phyloP scores from a whole-genome alignment of 345 rosid species.

The Mercurialis annua region DNA sequence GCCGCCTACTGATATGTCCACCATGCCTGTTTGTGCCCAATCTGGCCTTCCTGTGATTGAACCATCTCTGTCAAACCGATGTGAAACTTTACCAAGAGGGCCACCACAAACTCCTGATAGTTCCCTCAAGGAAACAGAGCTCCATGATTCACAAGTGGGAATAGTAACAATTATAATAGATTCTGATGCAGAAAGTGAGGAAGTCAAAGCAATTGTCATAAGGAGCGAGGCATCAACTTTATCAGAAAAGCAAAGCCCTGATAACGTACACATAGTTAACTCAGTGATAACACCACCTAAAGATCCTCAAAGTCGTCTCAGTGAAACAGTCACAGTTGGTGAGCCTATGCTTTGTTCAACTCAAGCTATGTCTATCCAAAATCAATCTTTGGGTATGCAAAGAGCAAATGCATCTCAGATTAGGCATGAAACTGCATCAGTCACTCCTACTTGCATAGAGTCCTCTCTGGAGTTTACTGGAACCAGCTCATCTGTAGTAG shows the following conservation, averaged over 20 bases:
- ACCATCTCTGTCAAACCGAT: background rate
- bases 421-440: slow-evolving; percentile 8
- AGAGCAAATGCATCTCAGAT: slow-evolving; percentile 1
- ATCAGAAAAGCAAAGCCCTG: slow-evolving; percentile 7
- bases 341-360: background rate
- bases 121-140: background rate
- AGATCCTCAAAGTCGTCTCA: background rate
- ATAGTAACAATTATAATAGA: background rate
- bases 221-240: slow-evolving; percentile 2
- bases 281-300: slow-evolving; percentile 11
- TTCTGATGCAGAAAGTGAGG: background rate
- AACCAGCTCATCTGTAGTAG: slow-evolving; percentile 9
- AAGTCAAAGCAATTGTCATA: background rate
- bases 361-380: background rate
- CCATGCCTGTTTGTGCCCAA: background rate
- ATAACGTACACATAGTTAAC: background rate
- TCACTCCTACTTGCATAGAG: slow-evolving; percentile 5
- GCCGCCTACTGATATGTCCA: background rate
- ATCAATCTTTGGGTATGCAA: slow-evolving; percentile 5
- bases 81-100: background rate
- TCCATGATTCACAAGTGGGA: background rate
- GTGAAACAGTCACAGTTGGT: background rate
- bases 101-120: background rate
- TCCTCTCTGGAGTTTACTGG: slow-evolving; percentile 6
- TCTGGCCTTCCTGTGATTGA: background rate